Conservation (phyloP, 768 basidiomycete species). For the Rhodosporidiobolus odoratus region DNA sequence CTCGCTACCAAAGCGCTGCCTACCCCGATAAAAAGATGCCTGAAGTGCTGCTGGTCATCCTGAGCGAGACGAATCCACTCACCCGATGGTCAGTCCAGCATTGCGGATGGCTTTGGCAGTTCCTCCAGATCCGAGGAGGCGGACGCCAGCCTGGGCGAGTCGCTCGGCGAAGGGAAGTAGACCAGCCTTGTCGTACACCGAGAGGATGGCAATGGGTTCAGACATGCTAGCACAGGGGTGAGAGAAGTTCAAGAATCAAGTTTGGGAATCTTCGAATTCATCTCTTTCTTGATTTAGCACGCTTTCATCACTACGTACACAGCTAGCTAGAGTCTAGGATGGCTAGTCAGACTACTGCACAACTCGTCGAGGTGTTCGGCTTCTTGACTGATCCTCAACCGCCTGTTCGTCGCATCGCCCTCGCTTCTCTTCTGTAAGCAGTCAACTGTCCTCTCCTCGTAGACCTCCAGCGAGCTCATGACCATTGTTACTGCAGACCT, state of each 20-base stretch:
- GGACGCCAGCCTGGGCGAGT: conserved; percentile 73
- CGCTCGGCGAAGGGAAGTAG: conserved; percentile 82
- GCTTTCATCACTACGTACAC: too few relatives aligned
- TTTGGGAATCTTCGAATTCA: background rate
- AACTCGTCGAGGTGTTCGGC: conserved; percentile 61
- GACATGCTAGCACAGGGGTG: background rate
- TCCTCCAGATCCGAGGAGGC: conserved; percentile 88
- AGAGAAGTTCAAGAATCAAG: background rate
- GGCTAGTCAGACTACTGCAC: conserved; percentile 2
- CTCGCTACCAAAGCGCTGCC: background rate
- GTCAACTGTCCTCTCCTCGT: too few relatives aligned
- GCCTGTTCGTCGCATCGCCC: conserved; percentile 76
- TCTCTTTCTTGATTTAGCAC: background rate
- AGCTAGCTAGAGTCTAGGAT: too few relatives aligned
- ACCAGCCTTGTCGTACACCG: conserved; percentile 91
- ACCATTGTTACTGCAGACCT: conserved; percentile 59
- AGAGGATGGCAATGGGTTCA: conserved; percentile 62
- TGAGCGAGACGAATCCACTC: conserved; percentile 45
- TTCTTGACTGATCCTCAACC: conserved; percentile 84
- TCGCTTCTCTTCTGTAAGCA: conserved; percentile 63
- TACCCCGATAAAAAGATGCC: too few relatives aligned
- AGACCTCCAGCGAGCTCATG: background rate
- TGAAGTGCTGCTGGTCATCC: too few relatives aligned
- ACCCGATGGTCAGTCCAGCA: conserved; percentile 84
- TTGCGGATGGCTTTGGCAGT: conserved; percentile 97